Percentiles rank a stretch among this genome's conserved stretches.
Conservation (phyloP, 257 asterid species). For the Coffea eugenioides region DNA sequence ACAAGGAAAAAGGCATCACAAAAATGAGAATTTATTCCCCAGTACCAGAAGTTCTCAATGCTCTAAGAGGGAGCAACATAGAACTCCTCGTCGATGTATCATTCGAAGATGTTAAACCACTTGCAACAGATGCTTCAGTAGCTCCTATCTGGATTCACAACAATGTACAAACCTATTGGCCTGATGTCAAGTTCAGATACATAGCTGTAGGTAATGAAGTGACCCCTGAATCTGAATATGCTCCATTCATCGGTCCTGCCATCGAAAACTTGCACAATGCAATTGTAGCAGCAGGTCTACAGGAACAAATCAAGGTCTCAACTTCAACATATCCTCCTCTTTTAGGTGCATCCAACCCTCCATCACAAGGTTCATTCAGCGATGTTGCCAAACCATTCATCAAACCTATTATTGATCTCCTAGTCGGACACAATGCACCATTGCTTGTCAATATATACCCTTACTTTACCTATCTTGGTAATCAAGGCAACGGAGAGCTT, state of each 20-base stretch:
- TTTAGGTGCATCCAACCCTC: slow-evolving; percentile 27
- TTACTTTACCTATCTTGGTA: slow-evolving; percentile 16
- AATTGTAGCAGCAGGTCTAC: slow-evolving; percentile 8
- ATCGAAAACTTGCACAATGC: slow-evolving; percentile 33
- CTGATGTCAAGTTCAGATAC: slow-evolving; percentile 33
- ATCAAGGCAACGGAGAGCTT: slow-evolving; percentile 11
- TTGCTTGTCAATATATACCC: slow-evolving; percentile 37
- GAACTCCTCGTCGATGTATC: slow-evolving; percentile 30
- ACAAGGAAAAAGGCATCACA: slow-evolving; percentile 25
- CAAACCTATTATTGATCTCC: slow-evolving; percentile 22
- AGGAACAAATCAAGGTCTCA: slow-evolving; percentile 29
- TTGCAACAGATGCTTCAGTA: slow-evolving; percentile 16
- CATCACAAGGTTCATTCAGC: slow-evolving; percentile 21
- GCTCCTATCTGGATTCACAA: slow-evolving; percentile 35
- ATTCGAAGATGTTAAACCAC: slow-evolving; percentile 19
- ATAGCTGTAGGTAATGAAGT: slow-evolving; percentile 43
- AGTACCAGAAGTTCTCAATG: slow-evolving; percentile 13
- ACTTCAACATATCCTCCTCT: slow-evolving; percentile 23
- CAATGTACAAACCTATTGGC: slow-evolving; percentile 13
- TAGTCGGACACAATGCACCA: slow-evolving; percentile 20
- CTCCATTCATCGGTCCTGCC: slow-evolving; percentile 19
- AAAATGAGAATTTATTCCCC: slow-evolving; percentile 30
- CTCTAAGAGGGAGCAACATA: slow-evolving; percentile 33
- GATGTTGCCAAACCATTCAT: slow-evolving; percentile 7
- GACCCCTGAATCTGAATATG: neutral